Conservation (phyloP, 2,329 filamentous ascomycete genomes). For the Endoconidiophora polonica region DNA sequence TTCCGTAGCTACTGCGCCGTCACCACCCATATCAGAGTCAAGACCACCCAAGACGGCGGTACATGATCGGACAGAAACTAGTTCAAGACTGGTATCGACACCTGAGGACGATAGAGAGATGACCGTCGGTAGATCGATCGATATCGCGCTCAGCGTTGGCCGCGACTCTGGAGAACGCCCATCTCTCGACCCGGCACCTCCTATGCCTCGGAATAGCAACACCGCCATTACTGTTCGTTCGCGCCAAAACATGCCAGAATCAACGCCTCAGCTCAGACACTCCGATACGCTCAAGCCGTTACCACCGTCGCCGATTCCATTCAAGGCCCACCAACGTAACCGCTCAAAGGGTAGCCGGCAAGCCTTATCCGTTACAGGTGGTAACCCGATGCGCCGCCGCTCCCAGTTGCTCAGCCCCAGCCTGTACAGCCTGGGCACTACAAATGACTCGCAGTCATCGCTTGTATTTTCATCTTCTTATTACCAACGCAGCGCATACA, state of each 20-base stretch:
- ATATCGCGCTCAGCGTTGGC: neutral
- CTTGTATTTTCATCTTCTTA: conserved; percentile 31
- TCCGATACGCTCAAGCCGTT: neutral
- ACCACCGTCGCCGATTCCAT: conserved; percentile 8
- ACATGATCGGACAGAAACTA: neutral
- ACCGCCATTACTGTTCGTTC: neutral
- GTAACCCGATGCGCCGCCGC: conserved; percentile 1
- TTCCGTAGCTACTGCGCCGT: neutral
- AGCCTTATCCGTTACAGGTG: neutral
- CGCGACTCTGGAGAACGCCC: neutral
- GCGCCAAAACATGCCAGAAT: conserved; percentile 8
- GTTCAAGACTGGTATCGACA: neutral
- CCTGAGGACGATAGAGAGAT: neutral
- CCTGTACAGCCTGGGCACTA: conserved; percentile 43
- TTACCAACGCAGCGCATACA: conserved; percentile 31
- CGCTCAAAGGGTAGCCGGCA: conserved; percentile 6
- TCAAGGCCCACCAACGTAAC: conserved; percentile 4
- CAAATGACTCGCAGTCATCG: conserved; percentile 34
- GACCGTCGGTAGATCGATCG: neutral
- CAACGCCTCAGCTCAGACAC: conserved; percentile 15
- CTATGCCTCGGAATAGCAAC: conserved; percentile 15
- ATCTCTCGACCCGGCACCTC: conserved; percentile 13
- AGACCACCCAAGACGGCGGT: neutral
- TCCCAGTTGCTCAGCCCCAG: conserved; percentile 25
- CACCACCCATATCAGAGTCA: neutral